Evolutionary conservation across 169 alveolate genomes (phyloP).

Genomic region (Cryptosporidium parvum): DNA sequence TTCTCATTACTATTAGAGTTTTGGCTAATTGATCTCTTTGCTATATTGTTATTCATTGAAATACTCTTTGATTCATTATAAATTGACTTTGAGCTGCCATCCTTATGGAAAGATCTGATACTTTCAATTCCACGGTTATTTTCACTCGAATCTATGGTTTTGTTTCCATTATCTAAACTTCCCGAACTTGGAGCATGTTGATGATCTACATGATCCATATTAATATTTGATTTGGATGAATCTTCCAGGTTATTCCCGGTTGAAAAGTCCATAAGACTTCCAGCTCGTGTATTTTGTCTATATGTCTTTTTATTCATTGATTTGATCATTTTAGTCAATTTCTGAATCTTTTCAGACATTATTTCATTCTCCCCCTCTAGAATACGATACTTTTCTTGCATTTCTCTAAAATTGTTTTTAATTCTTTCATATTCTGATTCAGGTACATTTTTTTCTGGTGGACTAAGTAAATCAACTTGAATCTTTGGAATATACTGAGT

Average conservation of each 20-base stretch:
- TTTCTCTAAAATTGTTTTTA: conserved; percentile 34
- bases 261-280: conserved; percentile 37
- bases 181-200: background rate
- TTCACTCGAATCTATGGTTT: background rate
- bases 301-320: conserved; percentile 23
- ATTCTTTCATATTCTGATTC: conserved; percentile 70
- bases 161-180: background rate
- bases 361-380: conserved; percentile 64
- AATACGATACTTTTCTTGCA: conserved; percentile 52
- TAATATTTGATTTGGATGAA: conserved; percentile 15
- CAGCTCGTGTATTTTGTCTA: conserved; percentile 56
- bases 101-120: background rate
- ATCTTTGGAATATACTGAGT: conserved; percentile 60
- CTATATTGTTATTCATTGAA: background rate
- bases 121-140: conserved; percentile 5
- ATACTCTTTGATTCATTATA: background rate
- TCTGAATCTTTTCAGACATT: conserved; percentile 60
- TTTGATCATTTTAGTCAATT: conserved; percentile 34
- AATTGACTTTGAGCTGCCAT: conserved; percentile 2
- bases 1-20: background rate
- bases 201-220: conserved; percentile 3
- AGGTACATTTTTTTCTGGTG: conserved; percentile 73
- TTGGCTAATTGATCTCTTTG: background rate
- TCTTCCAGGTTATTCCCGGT: background rate
- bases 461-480: conserved; percentile 65